Evolutionary conservation across 2,329 filamentous ascomycete species (phyloP).

Genomic region (Penicillium brasilianum): DNA sequence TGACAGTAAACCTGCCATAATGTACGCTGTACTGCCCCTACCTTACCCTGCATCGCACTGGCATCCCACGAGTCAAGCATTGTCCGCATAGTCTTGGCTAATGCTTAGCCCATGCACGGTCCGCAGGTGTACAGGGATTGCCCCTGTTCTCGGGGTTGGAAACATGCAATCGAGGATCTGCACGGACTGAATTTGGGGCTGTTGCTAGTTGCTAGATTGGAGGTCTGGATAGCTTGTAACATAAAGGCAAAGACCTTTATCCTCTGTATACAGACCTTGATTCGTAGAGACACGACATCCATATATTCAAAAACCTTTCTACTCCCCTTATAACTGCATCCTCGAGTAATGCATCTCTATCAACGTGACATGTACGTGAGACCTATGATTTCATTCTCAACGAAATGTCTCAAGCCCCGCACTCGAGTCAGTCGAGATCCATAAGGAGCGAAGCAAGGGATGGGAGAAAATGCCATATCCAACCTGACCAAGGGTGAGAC

Average conservation of each 20-base stretch:
- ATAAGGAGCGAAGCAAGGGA: neutral
- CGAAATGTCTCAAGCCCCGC: neutral
- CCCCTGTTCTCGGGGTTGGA: neutral
- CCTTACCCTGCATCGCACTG: neutral
- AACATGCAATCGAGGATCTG: neutral
- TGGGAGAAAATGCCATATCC: neutral
- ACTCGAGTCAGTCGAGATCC: neutral
- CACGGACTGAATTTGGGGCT: too few relatives aligned
- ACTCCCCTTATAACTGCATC: too few relatives aligned
- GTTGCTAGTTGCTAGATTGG: too few relatives aligned
- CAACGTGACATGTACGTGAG: too few relatives aligned
- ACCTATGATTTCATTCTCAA: neutral
- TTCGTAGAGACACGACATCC: too few relatives aligned
- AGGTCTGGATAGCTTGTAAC: too few relatives aligned
- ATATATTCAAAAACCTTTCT: too few relatives aligned
- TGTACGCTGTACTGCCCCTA: neutral
- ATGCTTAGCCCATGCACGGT: conserved; percentile 25
- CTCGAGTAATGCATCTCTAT: too few relatives aligned
- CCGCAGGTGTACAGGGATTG: neutral
- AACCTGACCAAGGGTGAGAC: neutral
- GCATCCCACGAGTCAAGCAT: conserved; percentile 21
- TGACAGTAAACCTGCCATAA: neutral
- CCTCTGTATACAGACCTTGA: too few relatives aligned
- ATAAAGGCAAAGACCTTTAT: too few relatives aligned
- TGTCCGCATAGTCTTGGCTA: conserved; percentile 22